These are phyloP conservation scores for Geranium brycei DNA, from an alignment of 345 rosid species.

Conservation along the genomic window DNA sequence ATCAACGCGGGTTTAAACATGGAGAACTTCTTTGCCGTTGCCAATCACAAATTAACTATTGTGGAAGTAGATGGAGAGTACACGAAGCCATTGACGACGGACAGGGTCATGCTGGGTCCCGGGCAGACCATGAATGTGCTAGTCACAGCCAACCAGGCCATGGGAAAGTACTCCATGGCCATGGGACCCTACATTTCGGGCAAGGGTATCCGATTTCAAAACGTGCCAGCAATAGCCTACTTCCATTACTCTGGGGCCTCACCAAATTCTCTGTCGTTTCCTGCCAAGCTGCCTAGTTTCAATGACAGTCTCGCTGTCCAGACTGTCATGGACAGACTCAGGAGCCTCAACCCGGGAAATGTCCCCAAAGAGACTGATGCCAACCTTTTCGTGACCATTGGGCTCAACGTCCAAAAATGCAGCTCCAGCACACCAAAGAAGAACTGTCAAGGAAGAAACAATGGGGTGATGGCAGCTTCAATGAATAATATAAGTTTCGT, in stretches of 20 bases:
- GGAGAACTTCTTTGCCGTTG: constrained; percentile 72
- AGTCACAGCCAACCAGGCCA: constrained; percentile 61
- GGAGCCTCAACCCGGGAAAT: constrained; percentile 34
- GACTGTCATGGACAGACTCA: constrained; percentile 69
- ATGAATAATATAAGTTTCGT: constrained; percentile 72
- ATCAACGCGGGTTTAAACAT: constrained; percentile 68
- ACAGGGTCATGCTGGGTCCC: constrained; percentile 70
- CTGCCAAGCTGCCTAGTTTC: constrained; percentile 55
- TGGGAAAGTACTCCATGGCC: constrained; percentile 63
- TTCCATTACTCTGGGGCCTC: constrained; percentile 51
- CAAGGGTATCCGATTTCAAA: constrained; percentile 42
- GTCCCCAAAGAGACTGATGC: constrained; percentile 48
- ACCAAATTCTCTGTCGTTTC: constrained; percentile 35
- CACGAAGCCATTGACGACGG: constrained; percentile 59
- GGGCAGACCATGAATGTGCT: constrained; percentile 85
- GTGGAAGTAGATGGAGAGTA: constrained; percentile 81
- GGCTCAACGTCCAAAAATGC: constrained; percentile 60
- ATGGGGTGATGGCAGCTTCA: constrained; percentile 64
- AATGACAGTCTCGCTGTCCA: constrained; percentile 56
- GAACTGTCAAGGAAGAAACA: constrained; percentile 39
- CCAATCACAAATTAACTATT: constrained; percentile 58
- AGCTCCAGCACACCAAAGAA: constrained; percentile 33
- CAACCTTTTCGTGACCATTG: constrained; percentile 50
- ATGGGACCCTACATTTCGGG: constrained; percentile 77
- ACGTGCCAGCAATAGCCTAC: constrained; percentile 44